phyloP scores from a whole-genome alignment of 306 rosid genomes.

The Trifolium dubium region DNA sequence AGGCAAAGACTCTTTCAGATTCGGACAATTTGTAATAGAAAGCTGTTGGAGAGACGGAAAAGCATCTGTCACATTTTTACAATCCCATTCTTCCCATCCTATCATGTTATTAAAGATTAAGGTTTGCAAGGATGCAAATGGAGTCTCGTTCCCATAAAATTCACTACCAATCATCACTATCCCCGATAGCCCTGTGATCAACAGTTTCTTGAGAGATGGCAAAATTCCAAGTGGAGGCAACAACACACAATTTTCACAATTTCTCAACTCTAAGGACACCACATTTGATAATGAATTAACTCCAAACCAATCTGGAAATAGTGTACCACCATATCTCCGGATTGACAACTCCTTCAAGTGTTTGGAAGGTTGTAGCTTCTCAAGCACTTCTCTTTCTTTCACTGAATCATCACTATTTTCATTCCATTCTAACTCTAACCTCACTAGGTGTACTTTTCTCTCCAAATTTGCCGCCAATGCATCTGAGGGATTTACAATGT shows the following conservation, averaged over 20 bases:
- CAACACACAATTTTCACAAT: neutral
- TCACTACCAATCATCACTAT: constrained; percentile 8
- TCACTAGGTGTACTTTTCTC: neutral
- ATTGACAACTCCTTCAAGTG: constrained; percentile 9
- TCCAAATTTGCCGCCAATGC: neutral
- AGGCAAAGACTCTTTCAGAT: constrained; percentile 14
- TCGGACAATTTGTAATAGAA: neutral
- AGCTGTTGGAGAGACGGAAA: constrained; percentile 26
- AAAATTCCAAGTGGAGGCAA: constrained; percentile 36
- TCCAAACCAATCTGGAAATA: constrained; percentile 38
- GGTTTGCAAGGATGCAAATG: constrained; percentile 12
- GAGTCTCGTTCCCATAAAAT: neutral
- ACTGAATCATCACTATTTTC: neutral
- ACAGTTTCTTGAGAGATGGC: neutral
- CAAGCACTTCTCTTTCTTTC: constrained; percentile 37
- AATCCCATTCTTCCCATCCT: constrained; percentile 35
- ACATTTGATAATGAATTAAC: constrained; percentile 28
- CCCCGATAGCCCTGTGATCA: rapidly evolving
- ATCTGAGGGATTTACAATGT: constrained; percentile 1
- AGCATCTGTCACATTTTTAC: neutral
- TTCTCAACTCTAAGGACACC: neutral
- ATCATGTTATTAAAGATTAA: neutral
- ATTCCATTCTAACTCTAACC: constrained; percentile 21
- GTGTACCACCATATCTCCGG: neutral
- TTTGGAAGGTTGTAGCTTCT: constrained; percentile 33